A percentile compares a stretch with the other conserved stretches of the same genome.
Evolutionary conservation across 2,329 filamentous ascomycete genomes (phyloP).

Genomic region (Elsinoe perseae): DNA sequence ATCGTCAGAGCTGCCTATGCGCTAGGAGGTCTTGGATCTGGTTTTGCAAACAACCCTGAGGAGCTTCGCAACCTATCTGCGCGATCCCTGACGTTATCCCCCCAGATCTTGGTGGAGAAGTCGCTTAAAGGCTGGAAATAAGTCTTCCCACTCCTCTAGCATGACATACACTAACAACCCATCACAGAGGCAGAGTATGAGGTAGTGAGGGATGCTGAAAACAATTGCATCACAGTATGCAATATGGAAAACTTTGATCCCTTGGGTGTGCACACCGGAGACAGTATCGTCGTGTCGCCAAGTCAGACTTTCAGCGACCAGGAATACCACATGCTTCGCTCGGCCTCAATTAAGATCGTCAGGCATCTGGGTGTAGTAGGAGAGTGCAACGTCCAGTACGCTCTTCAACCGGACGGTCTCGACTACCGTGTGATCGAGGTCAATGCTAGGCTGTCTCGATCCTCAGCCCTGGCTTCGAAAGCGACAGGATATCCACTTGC

Average conservation of each 20-base stretch:
- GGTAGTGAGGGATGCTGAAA: constrained; percentile 89
- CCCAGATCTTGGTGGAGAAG: constrained; percentile 96
- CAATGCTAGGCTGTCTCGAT: constrained; percentile 95
- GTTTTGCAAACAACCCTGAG: constrained; percentile 88
- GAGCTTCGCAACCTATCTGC: constrained; percentile 92
- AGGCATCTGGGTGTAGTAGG: constrained; percentile 94
- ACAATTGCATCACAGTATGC: constrained; percentile 99
- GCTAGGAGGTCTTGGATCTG: constrained; percentile 88
- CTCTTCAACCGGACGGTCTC: constrained; percentile 88
- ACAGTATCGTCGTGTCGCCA: constrained; percentile 96
- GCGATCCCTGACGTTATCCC: constrained; percentile 82
- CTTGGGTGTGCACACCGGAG: constrained; percentile 93
- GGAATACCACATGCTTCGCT: constrained; percentile 98
- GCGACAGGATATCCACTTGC: constrained; percentile 95
- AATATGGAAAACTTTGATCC: constrained; percentile 99
- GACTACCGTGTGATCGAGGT: constrained; percentile 99
- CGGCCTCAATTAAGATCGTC: constrained; percentile 96
- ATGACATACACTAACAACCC: too few relatives aligned
- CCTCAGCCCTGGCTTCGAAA: constrained; percentile 93
- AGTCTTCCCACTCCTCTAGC: too few relatives aligned
- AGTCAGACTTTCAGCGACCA: constrained; percentile 96
- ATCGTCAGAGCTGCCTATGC: constrained; percentile 97
- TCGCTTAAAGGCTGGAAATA: constrained; percentile 99
- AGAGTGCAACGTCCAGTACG: constrained; percentile 98
- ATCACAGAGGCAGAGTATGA: constrained; percentile 99